These are phyloP conservation scores for Eucalyptus leucophloia DNA, from an alignment of 345 rosid genomes.

Conservation along the genomic window DNA sequence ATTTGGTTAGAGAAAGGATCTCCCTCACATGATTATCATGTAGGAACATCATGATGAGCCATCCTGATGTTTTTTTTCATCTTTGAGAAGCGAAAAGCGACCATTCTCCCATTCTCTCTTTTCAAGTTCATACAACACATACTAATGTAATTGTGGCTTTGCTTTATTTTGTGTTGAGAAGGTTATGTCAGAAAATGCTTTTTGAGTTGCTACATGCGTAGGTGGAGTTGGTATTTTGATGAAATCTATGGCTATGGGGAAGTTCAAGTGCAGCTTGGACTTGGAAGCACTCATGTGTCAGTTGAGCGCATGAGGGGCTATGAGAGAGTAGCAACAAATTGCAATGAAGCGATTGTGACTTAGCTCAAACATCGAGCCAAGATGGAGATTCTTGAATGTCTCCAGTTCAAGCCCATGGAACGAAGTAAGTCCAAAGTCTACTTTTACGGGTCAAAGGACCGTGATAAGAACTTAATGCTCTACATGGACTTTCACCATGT, in stretches of 20 bases:
- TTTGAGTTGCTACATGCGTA: background rate
- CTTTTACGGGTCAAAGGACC: background rate
- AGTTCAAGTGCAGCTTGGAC: background rate
- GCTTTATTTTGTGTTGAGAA: background rate
- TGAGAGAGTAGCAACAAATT: background rate
- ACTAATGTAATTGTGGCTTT: background rate
- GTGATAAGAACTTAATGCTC: background rate
- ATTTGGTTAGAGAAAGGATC: background rate
- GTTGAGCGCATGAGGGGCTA: background rate
- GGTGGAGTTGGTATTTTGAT: background rate
- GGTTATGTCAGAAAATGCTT: background rate
- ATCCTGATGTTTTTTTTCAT: background rate
- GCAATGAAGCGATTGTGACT: background rate
- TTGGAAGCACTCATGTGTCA: background rate
- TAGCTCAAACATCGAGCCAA: background rate
- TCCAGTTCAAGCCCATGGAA: background rate
- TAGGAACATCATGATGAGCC: background rate
- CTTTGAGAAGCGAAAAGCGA: background rate
- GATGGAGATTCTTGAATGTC: background rate
- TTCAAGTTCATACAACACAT: background rate
- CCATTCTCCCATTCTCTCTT: background rate
- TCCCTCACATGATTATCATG: background rate
- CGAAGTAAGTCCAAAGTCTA: background rate
- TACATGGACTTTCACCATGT: background rate
- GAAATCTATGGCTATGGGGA: accelerated